Evolutionary conservation across 345 rosid species (phyloP), one percentile per base, ranked within the genome.

Genomic region (Arabis alpina): DNA sequence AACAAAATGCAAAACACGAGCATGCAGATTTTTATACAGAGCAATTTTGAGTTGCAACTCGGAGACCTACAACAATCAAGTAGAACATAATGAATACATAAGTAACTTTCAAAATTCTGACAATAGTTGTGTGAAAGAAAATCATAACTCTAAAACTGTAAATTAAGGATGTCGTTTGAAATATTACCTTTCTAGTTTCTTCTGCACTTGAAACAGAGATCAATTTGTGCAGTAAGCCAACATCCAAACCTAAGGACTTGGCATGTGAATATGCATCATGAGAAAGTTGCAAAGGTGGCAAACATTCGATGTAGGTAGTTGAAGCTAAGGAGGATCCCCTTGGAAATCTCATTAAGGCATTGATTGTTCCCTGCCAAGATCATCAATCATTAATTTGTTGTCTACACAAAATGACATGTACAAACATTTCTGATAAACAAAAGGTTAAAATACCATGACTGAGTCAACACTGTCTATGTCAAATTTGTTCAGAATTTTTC

Each of bases 261-360:
- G 79, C 71, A 59, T 80, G 80, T 65, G 76, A 78, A 72, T 79
- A 72, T 45, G 72, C 73, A 50, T 67, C 66, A 61, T 56, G 68
- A 16, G 81, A 80, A 68, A 82, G 79, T 72, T 54, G 59, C 54
- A 82, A 74, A 10, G 63, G 73, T 64, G 73, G 75, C 77, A 61
- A 65, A 51, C 76, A 69, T 32, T 65, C 50, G 13, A 53, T 51
- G 71, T 64, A 69, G 32, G 74, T 61, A 63, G 78, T 63, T 54
- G 82, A 73, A 34, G 76, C 70, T 45, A 64, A 53, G 10, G 59
- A 61, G 59, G 70, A 61, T 14, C 81, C 73, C 75, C 94, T 77
- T 42, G 98, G 98, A 77, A 87, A 89, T 66, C 87, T 87, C 96
- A 91, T 85, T 62, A 93, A 86, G 50, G 86, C 81, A 74, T 82